Percentiles rank a stretch among this genome's conserved stretches.
Evolutionary conservation across 192 early-diverging fungal genomes (phyloP).

Genomic region (Pilaira anomala): DNA sequence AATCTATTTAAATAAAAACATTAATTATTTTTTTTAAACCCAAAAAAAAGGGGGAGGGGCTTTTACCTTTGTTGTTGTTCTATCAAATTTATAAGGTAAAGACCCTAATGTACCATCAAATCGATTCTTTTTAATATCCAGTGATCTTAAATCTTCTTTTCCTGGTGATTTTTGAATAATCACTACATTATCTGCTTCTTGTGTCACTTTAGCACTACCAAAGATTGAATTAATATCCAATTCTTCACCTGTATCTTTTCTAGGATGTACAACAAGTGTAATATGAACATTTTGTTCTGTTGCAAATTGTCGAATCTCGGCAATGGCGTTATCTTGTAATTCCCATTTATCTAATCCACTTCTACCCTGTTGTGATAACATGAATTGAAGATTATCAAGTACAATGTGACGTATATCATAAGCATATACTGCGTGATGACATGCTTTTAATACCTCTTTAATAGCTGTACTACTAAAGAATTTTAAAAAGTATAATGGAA

Average conservation of each 20-base stretch:
- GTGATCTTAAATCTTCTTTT: slow-evolving; percentile 35
- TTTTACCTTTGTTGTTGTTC: slow-evolving; percentile 23
- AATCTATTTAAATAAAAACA: slow-evolving; percentile 15
- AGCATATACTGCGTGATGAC: slow-evolving; percentile 64
- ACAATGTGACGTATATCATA: slow-evolving; percentile 71
- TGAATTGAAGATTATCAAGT: slow-evolving; percentile 76
- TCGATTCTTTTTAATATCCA: slow-evolving; percentile 69
- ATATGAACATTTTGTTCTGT: slow-evolving; percentile 69
- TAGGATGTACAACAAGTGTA: slow-evolving; percentile 67
- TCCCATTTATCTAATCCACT: slow-evolving; percentile 59
- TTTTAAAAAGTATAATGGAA: slow-evolving; percentile 71
- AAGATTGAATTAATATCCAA: slow-evolving; percentile 69
- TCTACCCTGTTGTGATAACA: slow-evolving; percentile 64
- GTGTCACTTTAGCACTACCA: slow-evolving; percentile 72
- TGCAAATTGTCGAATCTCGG: slow-evolving; percentile 61
- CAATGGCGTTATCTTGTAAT: slow-evolving; percentile 63
- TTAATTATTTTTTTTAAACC: neutral
- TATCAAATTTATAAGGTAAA: slow-evolving; percentile 43
- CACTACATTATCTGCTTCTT: slow-evolving; percentile 75
- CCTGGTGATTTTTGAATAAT: slow-evolving; percentile 54
- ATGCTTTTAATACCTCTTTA: slow-evolving; percentile 59
- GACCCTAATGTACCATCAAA: slow-evolving; percentile 67
- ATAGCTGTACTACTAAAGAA: slow-evolving; percentile 71
- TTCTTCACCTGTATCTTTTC: slow-evolving; percentile 55
- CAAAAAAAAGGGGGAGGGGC: no score